A percentile compares a stretch with the other conserved stretches of the same genome.
phyloP scores from a whole-genome alignment of 2,329 filamentous ascomycete species.

The Paraconiothyrium sp. region DNA sequence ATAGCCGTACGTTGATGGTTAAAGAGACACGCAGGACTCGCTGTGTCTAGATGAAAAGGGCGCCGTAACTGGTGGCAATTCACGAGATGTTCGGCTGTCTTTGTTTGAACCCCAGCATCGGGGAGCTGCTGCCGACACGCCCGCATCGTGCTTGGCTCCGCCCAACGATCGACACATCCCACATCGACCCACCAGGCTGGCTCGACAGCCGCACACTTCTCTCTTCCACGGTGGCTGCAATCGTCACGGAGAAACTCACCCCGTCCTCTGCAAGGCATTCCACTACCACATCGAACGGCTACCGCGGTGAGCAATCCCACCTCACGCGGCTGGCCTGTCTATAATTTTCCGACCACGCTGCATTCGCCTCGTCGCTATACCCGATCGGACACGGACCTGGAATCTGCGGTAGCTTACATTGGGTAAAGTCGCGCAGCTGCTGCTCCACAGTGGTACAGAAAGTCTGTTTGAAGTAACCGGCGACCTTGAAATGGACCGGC shows the following conservation, averaged over 20 bases:
- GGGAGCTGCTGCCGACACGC: conserved; percentile 8
- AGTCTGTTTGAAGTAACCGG: conserved; percentile 36
- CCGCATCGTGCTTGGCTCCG: background rate
- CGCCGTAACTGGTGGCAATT: conserved; percentile 18
- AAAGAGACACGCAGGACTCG: conserved; percentile 5
- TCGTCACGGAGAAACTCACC: conserved; percentile 32
- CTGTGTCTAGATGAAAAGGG: conserved; percentile 4
- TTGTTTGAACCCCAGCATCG: conserved; percentile 3
- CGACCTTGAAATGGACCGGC: conserved; percentile 39
- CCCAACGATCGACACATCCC: background rate
- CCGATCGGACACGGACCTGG: conserved; percentile 34
- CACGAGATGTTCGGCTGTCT: background rate
- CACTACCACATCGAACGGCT: conserved; percentile 25
- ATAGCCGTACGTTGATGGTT: conserved; percentile 7
- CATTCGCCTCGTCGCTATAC: conserved; percentile 30
- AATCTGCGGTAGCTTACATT: conserved; percentile 20
- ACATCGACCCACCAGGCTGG: conserved; percentile 11
- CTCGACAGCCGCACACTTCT: conserved; percentile 19
- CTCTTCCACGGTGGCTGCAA: background rate
- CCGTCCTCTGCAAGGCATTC: conserved; percentile 31
- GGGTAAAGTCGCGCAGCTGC: conserved; percentile 22
- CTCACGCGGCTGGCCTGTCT: conserved; percentile 24
- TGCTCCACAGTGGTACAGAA: conserved; percentile 33
- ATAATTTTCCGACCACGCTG: conserved; percentile 33
- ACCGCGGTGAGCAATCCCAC: conserved; percentile 14